Conservation (phyloP, 2,329 filamentous ascomycete genomes). For the Ascochyta rabiei region DNA sequence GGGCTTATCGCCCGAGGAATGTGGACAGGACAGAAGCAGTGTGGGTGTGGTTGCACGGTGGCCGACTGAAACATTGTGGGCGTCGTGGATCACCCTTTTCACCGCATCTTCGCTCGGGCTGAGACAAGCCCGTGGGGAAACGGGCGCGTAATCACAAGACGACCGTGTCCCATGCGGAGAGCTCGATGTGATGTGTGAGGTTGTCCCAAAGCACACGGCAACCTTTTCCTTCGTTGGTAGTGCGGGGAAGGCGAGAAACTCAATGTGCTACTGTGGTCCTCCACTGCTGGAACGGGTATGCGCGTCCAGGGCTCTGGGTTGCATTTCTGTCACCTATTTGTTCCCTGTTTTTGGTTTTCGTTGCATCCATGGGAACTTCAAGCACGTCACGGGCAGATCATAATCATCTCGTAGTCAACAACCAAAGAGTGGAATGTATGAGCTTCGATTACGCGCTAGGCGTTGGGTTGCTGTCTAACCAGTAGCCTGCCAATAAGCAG, state of each 20-base stretch:
- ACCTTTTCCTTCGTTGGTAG: slow-evolving; percentile 13
- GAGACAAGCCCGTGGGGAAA: slow-evolving; percentile 23
- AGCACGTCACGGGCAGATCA: slow-evolving; percentile 43
- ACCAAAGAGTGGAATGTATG: slow-evolving; percentile 25
- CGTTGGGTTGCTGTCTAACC: slow-evolving; percentile 39
- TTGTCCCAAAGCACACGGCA: slow-evolving; percentile 19
- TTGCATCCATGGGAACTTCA: slow-evolving; percentile 38
- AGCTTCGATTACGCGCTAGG: slow-evolving; percentile 44
- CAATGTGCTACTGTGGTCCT: slow-evolving; percentile 2
- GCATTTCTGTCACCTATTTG: slow-evolving; percentile 17
- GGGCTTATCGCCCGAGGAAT: slow-evolving; percentile 29
- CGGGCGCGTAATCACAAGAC: slow-evolving; percentile 19
- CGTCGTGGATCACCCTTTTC: slow-evolving; percentile 11
- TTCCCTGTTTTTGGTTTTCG: slow-evolving; percentile 24
- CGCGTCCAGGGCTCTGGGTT: slow-evolving; percentile 23
- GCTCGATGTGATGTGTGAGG: slow-evolving; percentile 24
- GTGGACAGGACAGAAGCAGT: slow-evolving; percentile 20
- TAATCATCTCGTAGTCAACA: slow-evolving; percentile 42
- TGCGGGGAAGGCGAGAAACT: slow-evolving; percentile 24
- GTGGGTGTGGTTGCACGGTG: slow-evolving; percentile 18
- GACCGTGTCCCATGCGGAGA: slow-evolving; percentile 19
- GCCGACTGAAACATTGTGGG: slow-evolving; percentile 16
- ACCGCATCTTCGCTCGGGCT: slow-evolving; percentile 15
- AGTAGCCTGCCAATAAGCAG: slow-evolving; percentile 39
- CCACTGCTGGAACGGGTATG: neutral